Evolutionary conservation across 2,329 filamentous ascomycete species (phyloP), one percentile per base, ranked within the genome.

Genomic region (Tolypocladium ovalisporum): DNA sequence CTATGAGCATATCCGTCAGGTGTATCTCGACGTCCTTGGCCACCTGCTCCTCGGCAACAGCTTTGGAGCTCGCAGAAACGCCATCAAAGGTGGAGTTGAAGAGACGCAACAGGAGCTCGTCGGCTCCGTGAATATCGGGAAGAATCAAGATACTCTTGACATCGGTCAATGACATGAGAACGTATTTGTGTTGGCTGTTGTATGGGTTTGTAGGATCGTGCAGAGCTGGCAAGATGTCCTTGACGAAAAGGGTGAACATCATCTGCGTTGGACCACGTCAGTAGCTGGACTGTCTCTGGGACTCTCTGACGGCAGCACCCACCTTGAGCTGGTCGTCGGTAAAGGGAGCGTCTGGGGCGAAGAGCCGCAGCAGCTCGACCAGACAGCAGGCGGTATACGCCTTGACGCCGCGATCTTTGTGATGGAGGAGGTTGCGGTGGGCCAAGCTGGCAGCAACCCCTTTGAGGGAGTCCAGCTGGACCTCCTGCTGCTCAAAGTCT

Each of bases 131-230:
- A 42, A 97, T 83, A 65, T 99, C 94, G 60, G 89, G 88, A 63
- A 99, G 82, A 44, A 99, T 83, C 10, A 97, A 83, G 47, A 99
- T 90, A 73, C 91, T 97, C 78, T 97, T 96, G 64, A 96, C 89
- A 64, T 96, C 90, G 57, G 90, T 87, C 35, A 99, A 81, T 22
- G 92, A 97, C 60, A 86, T 84, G 60, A 99, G 79, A 61, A 97
- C 89, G 68, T 95, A 94, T 73, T 94, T 86, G 74, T 99, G 90
- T 72, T 97, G 92, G 61, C 85, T 86, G 72, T 96, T 93, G 77
- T 97, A 97, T 12, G 92, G 86, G 69, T 96, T 88, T 42, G 86
- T 86, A 15, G 92, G 90, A 66, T 96, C 87, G 66, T 90, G 87
- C 32, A 97, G 83, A 52, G 90, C 85, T 52, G 92, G 91, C 52